Evolutionary conservation across 164 flowering plant genomes (phyloP), one percentile per base, ranked within the genome.

Genomic region (Vitis labrusca): DNA sequence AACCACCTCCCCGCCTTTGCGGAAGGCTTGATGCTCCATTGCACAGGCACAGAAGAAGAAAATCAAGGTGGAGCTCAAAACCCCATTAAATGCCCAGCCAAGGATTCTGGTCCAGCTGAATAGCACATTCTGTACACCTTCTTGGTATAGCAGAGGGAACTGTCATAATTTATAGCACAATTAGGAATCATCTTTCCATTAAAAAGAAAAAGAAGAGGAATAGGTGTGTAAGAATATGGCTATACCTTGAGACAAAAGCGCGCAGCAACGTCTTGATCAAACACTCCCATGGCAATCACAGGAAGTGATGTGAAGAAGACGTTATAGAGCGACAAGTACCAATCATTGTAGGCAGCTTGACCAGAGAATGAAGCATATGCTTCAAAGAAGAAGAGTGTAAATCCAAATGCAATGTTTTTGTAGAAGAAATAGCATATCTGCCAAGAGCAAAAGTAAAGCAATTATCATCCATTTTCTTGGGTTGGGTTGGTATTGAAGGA

Each of bases 381-480:
- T 71, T 83, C 84, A 44, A 49, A 85, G 76, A 76, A 83, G 84
- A 86, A 85, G 65, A 86, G 75, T n/a, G 88, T 80, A 63, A 85
- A 78, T 47, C 90, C 90, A 61, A 81, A 86, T 3, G 80, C 76
- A 13, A 86, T 78, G 76, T 86, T 86, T 78, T 86, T 86, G 83
- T 86, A 86, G 67, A 86, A 86, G 78, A 85, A 86, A 63, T 85
- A 85, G 72, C 85, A 81, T 63, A 86, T 86, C 90, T 86, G 85
- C 53, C 64, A 77, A 52, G 2, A 64, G 13, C 11, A 32, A 47
- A 61, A 12, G 54, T 16, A 59, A 12, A 48, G 23, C 30, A n/a
- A 62, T 9, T 16, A n/a, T n/a, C 65, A 9, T 11, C 47, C 6
- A 8, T 29, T 53, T 53, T 48, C 47, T 47, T 37, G 47, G 49